Evolutionary conservation across 495 filamentous ascomycete genomes (phyloP), one percentile per base, ranked within the genome.

Genomic region (Penicillium pancosmium): DNA sequence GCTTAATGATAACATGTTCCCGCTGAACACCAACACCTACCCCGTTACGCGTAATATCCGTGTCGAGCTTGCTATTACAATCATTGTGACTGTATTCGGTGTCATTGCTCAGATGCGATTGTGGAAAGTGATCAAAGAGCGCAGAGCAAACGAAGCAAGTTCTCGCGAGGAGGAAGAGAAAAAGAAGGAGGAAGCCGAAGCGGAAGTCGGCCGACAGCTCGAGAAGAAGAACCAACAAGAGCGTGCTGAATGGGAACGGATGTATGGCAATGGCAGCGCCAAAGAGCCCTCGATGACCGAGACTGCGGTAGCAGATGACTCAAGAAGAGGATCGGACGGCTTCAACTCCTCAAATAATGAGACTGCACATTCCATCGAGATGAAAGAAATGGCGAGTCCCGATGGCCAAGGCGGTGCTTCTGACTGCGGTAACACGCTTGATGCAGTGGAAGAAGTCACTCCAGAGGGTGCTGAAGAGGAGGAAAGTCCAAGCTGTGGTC

Each of bases 21-120:
- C 93, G 0, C 73, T 91, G 18, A 80, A 70, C 27, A 87, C 89
- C 1, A 77, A 80, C 34, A 92, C 88, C 0, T 98, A 96, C 68
- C 93, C 93, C 0, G 79, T 96, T 4, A 97, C 93, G 0, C 87
- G 89, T 46, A 91, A 91, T 11, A 94, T 97, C 40, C 82, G 83
- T 11, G 93, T 93, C 21, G 93, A 98, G 65, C 83, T 92, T 44
- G 93, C 92, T 0, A 80, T 80, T 3, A 93, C 87, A 9, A 77
- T 97, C 41, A 77, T 97, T 1, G 71, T 96, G 8, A 88, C 83
- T 48, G 68, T 91, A 6, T 69, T 91, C 5, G 92, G 93, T 13
- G 77, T 95, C 10, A 81, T 94, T 43, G 95, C 90, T 3, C 93
- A 97, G 71, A 74, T 96, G 60, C 88, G 86, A 57, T 75, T 97